Evolutionary conservation across 305 asterid genomes (phyloP).

Genomic region (Fraxinus xanthoxyloides): DNA sequence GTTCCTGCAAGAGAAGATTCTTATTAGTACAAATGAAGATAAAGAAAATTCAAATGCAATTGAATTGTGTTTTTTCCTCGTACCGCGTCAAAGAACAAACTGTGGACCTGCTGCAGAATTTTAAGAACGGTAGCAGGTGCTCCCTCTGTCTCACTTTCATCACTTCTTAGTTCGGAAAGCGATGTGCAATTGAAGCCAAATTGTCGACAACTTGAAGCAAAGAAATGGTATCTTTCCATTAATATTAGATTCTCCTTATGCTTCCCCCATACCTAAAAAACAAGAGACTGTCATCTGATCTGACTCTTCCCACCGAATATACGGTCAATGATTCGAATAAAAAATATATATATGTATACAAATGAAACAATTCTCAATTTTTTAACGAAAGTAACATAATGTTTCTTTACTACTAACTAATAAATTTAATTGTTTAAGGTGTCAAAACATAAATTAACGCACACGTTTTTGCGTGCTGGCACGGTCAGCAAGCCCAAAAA

Average conservation of each 20-base stretch:
- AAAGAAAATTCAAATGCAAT: background rate
- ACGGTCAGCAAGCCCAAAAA: background rate
- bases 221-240: slow-evolving; percentile 91
- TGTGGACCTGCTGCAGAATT: slow-evolving; percentile 61
- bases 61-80: background rate
- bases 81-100: slow-evolving; percentile 57
- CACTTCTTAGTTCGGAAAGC: slow-evolving; percentile 56
- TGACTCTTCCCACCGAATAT: background rate
- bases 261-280: slow-evolving; percentile 74
- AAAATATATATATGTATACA: background rate
- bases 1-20: slow-evolving; percentile 37
- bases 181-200: slow-evolving; percentile 63
- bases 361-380: background rate
- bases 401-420: background rate
- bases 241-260: slow-evolving; percentile 77
- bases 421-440: background rate
- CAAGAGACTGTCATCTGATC: background rate
- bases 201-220: slow-evolving; percentile 81
- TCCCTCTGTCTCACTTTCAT: slow-evolving; percentile 87
- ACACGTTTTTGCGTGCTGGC: background rate
- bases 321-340: background rate
- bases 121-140: slow-evolving; percentile 61
- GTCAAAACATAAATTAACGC: background rate
- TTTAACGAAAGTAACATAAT: background rate
- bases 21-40: slow-evolving; percentile 12